Conservation (phyloP, 768 basidiomycete genomes). For the Inosperma sp. region DNA sequence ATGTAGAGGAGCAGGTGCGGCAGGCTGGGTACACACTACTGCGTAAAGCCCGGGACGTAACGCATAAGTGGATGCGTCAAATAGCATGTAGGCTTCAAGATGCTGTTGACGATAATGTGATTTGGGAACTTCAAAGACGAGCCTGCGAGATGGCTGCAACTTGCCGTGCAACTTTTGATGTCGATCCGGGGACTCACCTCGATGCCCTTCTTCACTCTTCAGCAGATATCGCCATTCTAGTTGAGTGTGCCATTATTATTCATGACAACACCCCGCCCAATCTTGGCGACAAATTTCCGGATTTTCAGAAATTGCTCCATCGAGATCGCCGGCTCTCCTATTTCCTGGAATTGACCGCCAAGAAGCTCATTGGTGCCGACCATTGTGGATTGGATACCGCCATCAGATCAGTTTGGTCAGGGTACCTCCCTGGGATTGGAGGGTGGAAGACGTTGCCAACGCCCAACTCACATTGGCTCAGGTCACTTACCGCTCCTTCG, state of each 20-base stretch:
- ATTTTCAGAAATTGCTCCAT: conserved; percentile 23
- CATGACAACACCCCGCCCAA: conserved; percentile 27
- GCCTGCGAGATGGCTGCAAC: conserved; percentile 35
- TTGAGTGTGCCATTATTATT: conserved; percentile 31
- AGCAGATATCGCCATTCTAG: conserved; percentile 24
- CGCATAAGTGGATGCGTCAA: conserved; percentile 36
- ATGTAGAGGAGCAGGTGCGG: conserved; percentile 11
- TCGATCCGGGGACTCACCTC: conserved; percentile 19
- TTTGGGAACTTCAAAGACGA: conserved; percentile 18
- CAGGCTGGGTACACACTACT: conserved; percentile 24
- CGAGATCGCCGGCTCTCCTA: conserved; percentile 31
- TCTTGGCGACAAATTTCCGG: conserved; percentile 1
- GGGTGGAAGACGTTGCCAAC: conserved; percentile 9
- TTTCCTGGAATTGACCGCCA: conserved; percentile 21
- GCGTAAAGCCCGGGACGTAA: conserved; percentile 27
- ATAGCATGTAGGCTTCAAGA: conserved; percentile 22
- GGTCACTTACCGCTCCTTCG: conserved; percentile 18
- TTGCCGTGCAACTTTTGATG: conserved; percentile 40
- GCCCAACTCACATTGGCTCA: conserved; percentile 23
- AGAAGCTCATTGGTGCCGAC: conserved; percentile 10
- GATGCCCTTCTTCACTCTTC: conserved; percentile 19
- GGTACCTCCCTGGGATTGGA: conserved; percentile 20
- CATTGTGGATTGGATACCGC: conserved; percentile 28
- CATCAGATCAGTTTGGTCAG: conserved; percentile 27
- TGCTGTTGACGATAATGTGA: conserved; percentile 11